Percentiles rank a stretch among this genome's conserved stretches.
Conservation (phyloP, 352 stramenopile genomes). For the Halophytophthora polymorphica region DNA sequence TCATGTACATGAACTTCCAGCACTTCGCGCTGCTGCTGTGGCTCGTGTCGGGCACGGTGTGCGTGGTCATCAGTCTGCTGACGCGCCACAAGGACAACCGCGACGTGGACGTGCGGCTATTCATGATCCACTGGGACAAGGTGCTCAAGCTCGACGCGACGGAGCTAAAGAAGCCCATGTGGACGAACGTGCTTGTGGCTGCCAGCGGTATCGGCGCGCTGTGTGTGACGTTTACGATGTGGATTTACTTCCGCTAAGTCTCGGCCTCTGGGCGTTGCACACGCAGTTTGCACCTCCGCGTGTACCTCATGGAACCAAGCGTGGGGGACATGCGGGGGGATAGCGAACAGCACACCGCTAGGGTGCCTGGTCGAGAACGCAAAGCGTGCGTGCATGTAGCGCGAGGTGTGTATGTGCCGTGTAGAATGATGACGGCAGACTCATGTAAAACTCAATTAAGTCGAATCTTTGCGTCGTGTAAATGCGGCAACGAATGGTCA, state of each 20-base stretch:
- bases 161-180: slow-evolving; percentile 46
- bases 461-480: too few relatives aligned
- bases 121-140: slow-evolving; percentile 51
- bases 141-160: slow-evolving; percentile 52
- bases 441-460: too few relatives aligned
- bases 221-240: slow-evolving; percentile 46
- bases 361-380: neutral
- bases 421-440: too few relatives aligned
- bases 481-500: too few relatives aligned
- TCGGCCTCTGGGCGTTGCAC: too few relatives aligned
- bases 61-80: slow-evolving; percentile 47
- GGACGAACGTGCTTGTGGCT: slow-evolving; percentile 41
- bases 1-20: slow-evolving; percentile 76
- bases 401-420: too few relatives aligned
- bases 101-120: slow-evolving; percentile 33
- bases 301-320: too few relatives aligned
- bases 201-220: slow-evolving; percentile 40
- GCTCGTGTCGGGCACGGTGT: slow-evolving; percentile 42
- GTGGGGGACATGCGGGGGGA: too few relatives aligned
- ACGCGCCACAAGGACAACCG: slow-evolving; percentile 39
- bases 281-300: too few relatives aligned
- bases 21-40: slow-evolving; percentile 62
- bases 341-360: neutral
- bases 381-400: too few relatives aligned
- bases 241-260: slow-evolving; percentile 45